Evolutionary conservation across 768 basidiomycete species (phyloP).

Genomic region (Daedaleopsis nitida): DNA sequence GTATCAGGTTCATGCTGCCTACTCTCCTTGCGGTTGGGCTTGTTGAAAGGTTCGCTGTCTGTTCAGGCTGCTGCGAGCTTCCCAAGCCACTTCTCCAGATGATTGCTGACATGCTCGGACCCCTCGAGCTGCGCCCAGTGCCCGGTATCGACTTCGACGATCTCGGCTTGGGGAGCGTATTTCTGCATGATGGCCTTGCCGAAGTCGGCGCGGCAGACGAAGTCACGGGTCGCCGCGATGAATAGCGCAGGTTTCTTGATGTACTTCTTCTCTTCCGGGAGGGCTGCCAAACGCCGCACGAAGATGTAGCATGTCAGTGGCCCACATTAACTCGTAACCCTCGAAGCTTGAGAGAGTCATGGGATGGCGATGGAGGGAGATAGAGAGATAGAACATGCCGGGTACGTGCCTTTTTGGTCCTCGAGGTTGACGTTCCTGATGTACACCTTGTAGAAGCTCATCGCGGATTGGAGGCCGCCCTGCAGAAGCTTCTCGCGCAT

Average conservation of each 20-base stretch:
- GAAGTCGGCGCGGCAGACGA: constrained; percentile 29
- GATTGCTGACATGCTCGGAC: constrained; percentile 35
- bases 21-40: not conserved
- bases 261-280: constrained; percentile 22
- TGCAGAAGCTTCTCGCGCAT: constrained; percentile 25
- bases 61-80: not conserved
- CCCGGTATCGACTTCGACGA: constrained; percentile 36
- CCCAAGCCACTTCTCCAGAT: constrained; percentile 35
- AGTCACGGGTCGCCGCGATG: constrained; percentile 36
- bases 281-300: constrained; percentile 1
- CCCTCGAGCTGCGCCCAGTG: constrained; percentile 42
- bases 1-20: not conserved
- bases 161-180: constrained; percentile 29
- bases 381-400: not conserved
- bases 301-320: too few species aligned
- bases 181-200: constrained; percentile 26
- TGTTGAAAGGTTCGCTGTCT: not conserved
- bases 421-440: constrained; percentile 26
- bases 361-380: not conserved
- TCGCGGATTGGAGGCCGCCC: constrained; percentile 36
- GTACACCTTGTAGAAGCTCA: constrained; percentile 38
- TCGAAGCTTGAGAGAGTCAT: not conserved
- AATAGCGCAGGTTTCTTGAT: constrained; percentile 40
- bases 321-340: too few species aligned
- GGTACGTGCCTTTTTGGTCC: constrained; percentile 28